These are phyloP conservation scores for Paramecium caudatum DNA, from an alignment of 73 alveolate species.

Conservation along the genomic window DNA sequence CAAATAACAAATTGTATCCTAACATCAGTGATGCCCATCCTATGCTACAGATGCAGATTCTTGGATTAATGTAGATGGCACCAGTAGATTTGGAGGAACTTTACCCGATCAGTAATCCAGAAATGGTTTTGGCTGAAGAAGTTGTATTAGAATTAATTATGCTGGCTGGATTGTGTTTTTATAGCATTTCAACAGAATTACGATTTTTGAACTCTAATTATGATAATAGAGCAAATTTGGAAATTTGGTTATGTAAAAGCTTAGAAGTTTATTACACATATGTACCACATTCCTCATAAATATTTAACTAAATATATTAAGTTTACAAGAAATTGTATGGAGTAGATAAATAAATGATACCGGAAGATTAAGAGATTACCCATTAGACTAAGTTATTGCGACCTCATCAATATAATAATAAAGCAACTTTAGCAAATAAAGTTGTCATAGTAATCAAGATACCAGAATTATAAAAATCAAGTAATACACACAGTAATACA, in stretches of 20 bases:
- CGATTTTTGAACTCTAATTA: constrained; percentile 47
- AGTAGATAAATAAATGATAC: constrained; percentile 63
- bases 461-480: not conserved
- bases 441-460: constrained; percentile 59
- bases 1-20: constrained; percentile 22
- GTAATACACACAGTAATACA: constrained; percentile 10
- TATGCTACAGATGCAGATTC: constrained; percentile 13
- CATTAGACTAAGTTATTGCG: constrained; percentile 45
- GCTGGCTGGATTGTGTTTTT: constrained; percentile 68
- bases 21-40: constrained; percentile 36
- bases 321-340: constrained; percentile 64
- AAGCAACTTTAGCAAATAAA: constrained; percentile 60
- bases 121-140: constrained; percentile 66
- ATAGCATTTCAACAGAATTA: constrained; percentile 62
- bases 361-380: constrained; percentile 63
- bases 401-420: constrained; percentile 37
- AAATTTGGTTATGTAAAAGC: constrained; percentile 64
- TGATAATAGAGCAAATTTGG: constrained; percentile 32
- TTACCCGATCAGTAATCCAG: constrained; percentile 41
- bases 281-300: constrained; percentile 58
- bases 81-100: constrained; percentile 50
- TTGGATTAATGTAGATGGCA: constrained; percentile 47
- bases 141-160: constrained; percentile 45
- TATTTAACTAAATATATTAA: constrained; percentile 45
- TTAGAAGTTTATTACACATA: constrained; percentile 56